Base-by-base conservation (phyloP, 2,329 filamentous ascomycete species). In the Chaetomiaceae sp. region DNA sequence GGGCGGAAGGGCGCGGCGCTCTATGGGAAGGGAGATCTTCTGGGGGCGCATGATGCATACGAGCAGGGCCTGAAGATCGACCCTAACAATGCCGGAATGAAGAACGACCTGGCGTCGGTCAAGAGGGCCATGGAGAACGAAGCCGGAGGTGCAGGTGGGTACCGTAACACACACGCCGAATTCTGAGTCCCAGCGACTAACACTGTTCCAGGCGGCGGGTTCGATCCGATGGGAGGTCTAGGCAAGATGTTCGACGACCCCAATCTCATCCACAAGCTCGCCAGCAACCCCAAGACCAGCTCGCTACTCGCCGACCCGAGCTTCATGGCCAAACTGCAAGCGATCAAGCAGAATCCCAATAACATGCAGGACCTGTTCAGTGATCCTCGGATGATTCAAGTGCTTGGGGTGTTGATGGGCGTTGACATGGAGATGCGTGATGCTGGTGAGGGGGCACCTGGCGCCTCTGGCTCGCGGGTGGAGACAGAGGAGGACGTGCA, bases 211-310 rank as follows among this genome's bases (percentile, higher is more conserved):
- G 48, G 37, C 25, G 49, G 40, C 11, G 52, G 53, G 11, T 48
- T 53, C 48, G 86, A 91, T 65, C 85, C 87, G 7, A 78, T 76
- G 33, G 88, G 81, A 49, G 90, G 90, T 41, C 76, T 99, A n/a
- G 89, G 88, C 62, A 82, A 84, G 68, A 91, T 99, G 80, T 97
- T 99, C 79, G 92, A 83, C 69, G 95, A 99, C 69, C 94, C 94
- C 16, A 83, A 90, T 66, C 75, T 99, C 61, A 78, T 95, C 58
- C 81, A 89, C 69, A 99, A 99, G 77, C 85, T 99, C 54, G 90
- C 91, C 58, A 81, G 75, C 64, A 97, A 97, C 76, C 94, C 95
- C 58, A 97, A 97, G 83, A 99, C 95, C 10, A 85, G 86, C 60
- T 70, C 77, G 11, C 82, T 87, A 64, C 84, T 99, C 29, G 86